Percentiles rank a stretch among this genome's conserved stretches.
Evolutionary conservation across 805 yeast species (phyloP).

Genomic region (Yamadazyma tumulicola): DNA sequence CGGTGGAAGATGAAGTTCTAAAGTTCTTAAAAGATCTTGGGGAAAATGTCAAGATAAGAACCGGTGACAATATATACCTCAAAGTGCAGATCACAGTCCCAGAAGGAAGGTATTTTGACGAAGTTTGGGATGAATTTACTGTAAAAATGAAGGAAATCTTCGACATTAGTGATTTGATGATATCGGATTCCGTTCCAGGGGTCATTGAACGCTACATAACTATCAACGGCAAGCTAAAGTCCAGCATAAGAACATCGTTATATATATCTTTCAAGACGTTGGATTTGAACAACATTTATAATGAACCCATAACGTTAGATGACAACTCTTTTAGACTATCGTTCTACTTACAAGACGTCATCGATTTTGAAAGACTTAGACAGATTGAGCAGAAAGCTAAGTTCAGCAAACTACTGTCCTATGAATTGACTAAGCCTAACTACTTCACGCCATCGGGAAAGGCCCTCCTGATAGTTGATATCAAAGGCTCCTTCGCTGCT

Average conservation of each 20-base stretch:
- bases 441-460: constrained; percentile 3
- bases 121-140: constrained; percentile 9
- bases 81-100: constrained; percentile 17
- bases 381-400: constrained; percentile 12
- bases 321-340: constrained; percentile 15
- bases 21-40: constrained; percentile 1
- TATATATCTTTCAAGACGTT: constrained; percentile 25
- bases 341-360: constrained; percentile 3
- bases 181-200: constrained; percentile 22
- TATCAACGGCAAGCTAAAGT: constrained; percentile 22
- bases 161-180: constrained; percentile 15
- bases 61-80: constrained; percentile 4
- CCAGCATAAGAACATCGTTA: constrained; percentile 22
- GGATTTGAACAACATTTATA: constrained; percentile 23
- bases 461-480: constrained; percentile 8
- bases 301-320: constrained; percentile 27
- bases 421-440: constrained; percentile 7
- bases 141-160: constrained; percentile 19
- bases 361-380: constrained; percentile 7
- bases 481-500: constrained; percentile 20
- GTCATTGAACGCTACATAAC: constrained; percentile 29
- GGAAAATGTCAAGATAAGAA: constrained; percentile 4
- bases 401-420: constrained; percentile 3
- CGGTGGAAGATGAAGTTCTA: constrained; percentile 4
- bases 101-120: constrained; percentile 24